Evolutionary conservation across 805 yeast genomes (phyloP).

Genomic region (Candida corydali): DNA sequence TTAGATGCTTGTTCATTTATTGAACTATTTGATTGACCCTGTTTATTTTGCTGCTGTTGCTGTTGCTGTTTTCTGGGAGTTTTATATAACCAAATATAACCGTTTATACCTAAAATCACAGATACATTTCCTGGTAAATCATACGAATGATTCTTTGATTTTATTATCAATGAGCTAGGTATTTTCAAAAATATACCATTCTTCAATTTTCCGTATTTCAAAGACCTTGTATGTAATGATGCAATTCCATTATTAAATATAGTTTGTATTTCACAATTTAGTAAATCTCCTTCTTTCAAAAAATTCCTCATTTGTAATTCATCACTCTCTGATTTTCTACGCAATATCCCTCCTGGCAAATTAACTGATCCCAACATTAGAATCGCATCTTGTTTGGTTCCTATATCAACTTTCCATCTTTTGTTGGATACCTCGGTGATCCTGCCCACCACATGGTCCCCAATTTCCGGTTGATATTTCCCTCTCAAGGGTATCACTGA

Average conservation of each 20-base stretch:
- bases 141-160: slow-evolving; percentile 85
- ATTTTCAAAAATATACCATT: slow-evolving; percentile 82
- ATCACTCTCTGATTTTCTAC: slow-evolving; percentile 92
- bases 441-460: slow-evolving; percentile 93
- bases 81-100: slow-evolving; percentile 88
- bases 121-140: slow-evolving; percentile 92
- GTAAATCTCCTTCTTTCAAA: slow-evolving; percentile 90
- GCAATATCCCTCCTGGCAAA: slow-evolving; percentile 92
- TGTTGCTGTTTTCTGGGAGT: slow-evolving; percentile 31
- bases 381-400: slow-evolving; percentile 90
- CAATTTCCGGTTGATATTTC: slow-evolving; percentile 88
- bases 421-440: slow-evolving; percentile 90
- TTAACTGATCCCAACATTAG: slow-evolving; percentile 93
- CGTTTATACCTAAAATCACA: slow-evolving; percentile 88
- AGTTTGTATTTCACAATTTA: slow-evolving; percentile 94
- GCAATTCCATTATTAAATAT: slow-evolving; percentile 88
- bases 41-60: neutral
- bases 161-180: slow-evolving; percentile 76
- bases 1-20: slow-evolving; percentile 15
- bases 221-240: slow-evolving; percentile 88
- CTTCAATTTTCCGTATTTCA: slow-evolving; percentile 91
- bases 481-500: slow-evolving; percentile 86
- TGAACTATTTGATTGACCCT: neutral
- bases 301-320: slow-evolving; percentile 94
- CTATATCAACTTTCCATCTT: slow-evolving; percentile 96